Evolutionary conservation across 2,329 filamentous ascomycete genomes (phyloP), one percentile per base, ranked within the genome.

Genomic region (Clonostachys solani): DNA sequence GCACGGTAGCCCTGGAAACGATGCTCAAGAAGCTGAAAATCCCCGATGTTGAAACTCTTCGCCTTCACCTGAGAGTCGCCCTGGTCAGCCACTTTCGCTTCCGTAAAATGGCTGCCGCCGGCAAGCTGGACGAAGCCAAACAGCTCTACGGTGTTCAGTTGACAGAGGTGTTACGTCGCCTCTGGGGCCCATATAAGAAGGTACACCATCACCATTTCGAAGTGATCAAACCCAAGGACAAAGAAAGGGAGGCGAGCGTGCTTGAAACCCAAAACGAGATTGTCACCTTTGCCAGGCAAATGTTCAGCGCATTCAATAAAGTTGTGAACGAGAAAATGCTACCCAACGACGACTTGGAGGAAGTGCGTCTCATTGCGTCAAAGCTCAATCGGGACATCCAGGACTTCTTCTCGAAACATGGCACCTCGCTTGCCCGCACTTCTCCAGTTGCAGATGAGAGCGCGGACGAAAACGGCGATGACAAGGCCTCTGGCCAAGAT

Each of bases 1-100:
- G 88, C 5, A 80, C 73, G 44, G 65, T 72, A 44, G 72, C 95
- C 23, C 68, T 96, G 33, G 72, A 83, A 45, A 61, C 79, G 44
- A 91, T 92, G 85, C 46, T 61, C 36, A 44, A 49, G 19, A 56
- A 60, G 17, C 58, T 64, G 44, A 40, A 60, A 12, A 59, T 68
- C 4, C 75, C 78, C 2, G 81, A 87, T 53, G 53, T 77, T 6
- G 60, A 66, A 37, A 62, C 73, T 16, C 62, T 86, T 49, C 69
- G 72, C 37, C 60, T 73, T 7, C 88, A 84, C 61, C 69, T 88
- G 29, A 71, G 75, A 35, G 64, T 80, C 13, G 76, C 81, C 5
- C 65, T 82, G 41, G 68, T 67, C 43, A 75, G 62, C 57, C 69
- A 72, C 59, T 67, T 63, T 18, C 60, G 66, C 33, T 64, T 74